Percentiles rank a stretch among this genome's conserved stretches.
Conservation (phyloP, 495 filamentous ascomycete species). For the Aspergillus baeticus region DNA sequence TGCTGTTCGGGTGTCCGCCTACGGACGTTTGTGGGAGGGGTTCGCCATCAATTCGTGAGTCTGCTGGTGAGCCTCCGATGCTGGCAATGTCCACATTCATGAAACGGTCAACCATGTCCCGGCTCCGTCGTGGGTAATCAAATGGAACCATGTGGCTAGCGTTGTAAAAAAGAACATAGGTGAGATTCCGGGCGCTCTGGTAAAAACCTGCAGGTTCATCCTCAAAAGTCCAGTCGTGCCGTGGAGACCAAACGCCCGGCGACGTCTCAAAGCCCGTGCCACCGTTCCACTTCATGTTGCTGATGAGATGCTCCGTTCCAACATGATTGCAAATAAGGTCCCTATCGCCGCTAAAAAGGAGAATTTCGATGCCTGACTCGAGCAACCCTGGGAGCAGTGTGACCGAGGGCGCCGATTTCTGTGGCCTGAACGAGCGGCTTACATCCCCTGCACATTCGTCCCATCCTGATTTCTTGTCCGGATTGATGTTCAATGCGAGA, state of each 20-base stretch:
- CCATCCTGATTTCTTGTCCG: conserved; percentile 83
- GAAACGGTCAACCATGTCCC: conserved; percentile 97
- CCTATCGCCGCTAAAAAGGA: conserved; percentile 90
- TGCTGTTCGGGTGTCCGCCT: conserved; percentile 82
- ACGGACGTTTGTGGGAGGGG: conserved; percentile 80
- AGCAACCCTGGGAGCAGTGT: conserved; percentile 75
- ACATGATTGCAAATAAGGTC: conserved; percentile 98
- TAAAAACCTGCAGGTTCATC: conserved; percentile 87
- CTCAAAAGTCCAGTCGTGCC: conserved; percentile 93
- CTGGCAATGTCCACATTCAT: conserved; percentile 89
- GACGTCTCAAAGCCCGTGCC: conserved; percentile 87
- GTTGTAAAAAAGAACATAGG: conserved; percentile 95
- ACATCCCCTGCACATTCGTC: conserved; percentile 86
- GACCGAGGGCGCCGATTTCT: conserved; percentile 69
- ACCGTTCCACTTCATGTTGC: conserved; percentile 88
- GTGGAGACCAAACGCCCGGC: conserved; percentile 86
- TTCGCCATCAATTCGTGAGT: conserved; percentile 87
- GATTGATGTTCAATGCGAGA: conserved; percentile 76
- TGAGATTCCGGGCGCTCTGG: conserved; percentile 91
- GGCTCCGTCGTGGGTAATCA: conserved; percentile 79
- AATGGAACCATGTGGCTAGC: conserved; percentile 97
- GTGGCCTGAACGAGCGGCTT: conserved; percentile 61
- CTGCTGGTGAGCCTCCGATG: conserved; percentile 82
- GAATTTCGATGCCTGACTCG: conserved; percentile 63
- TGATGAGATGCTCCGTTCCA: conserved; percentile 87